Evolutionary conservation across 495 filamentous ascomycete species (phyloP), one percentile per base, ranked within the genome.

Genomic region (Tuber borchii): DNA sequence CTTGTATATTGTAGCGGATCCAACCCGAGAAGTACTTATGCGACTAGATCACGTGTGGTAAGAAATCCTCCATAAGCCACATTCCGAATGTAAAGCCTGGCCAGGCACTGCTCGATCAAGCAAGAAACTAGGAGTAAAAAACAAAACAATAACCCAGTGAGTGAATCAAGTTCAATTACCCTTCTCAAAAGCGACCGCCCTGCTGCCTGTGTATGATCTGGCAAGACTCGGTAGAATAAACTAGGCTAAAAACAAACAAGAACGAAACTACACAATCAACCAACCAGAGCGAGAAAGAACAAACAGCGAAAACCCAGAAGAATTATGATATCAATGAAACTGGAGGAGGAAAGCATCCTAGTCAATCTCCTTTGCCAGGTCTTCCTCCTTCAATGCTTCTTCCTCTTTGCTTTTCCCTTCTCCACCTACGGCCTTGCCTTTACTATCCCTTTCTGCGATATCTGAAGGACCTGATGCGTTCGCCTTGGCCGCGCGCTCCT

Each of bases 401-500:
- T 79, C 72, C 31, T 20, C 70, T 7, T 73, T 76, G 34, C 34
- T 77, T 12, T 76, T 75, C 16, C 76, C 78, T 16, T 79, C 77
- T 8, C 70, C 69, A 20, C 71, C 74, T 26, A 10, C 48, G 42
- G 42, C 42, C 10, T 43, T 43, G 42, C 42, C 42, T 42, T 73
- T 73, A 6, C 70, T 75, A 71, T 79, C 76, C n/a, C 71, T 73
- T 16, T 70, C 61, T n/a, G 69, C 71, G 31, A 51, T 14, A 79
- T 73, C 73, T 10, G 77, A 68, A 43, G 70, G 73, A 48, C 75
- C 73, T 9, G 77, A 79, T 17, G 75, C 71, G 34, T 75, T 79
- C 17, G 42, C 74, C 71, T 78, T 83, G 39, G 73, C 81, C 51
- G 73, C 73, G 70, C 83, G 78, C 69, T 82, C 82, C 74, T 89